Base-by-base conservation (phyloP, 768 basidiomycete genomes). In the Aureoboletus auriporus region DNA sequence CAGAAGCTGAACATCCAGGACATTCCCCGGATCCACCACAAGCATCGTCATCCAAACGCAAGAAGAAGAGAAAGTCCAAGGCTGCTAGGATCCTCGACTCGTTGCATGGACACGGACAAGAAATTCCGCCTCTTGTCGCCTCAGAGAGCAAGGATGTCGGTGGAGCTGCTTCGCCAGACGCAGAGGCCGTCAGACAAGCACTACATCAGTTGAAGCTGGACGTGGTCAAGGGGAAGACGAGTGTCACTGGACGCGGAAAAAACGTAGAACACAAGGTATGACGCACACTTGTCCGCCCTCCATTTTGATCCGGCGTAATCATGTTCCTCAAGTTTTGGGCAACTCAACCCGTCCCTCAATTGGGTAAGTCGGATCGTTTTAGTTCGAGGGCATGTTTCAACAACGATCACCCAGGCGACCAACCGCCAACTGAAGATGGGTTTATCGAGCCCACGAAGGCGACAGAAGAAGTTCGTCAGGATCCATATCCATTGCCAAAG, bases 341-440 rank as follows among this genome's bases (percentile, higher is more conserved):
- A 30, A 98, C 95, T 6, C 96, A 99, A 67, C 96, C 96, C 4
- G 96, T 99, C 7, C 89, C 92, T n/a, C 91, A 93, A 61, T 69
- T 82, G 47, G 88, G 89, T 83, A 60, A 57, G 66, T 23, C 29
- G 39, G 14, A 38, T 46, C 11, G 12, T n/a, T 38, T 16, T 27
- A 9, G 14, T 44, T 28, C 29, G 29, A n/a, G 30, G 6, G 13
- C 39, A 34, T 20, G 13, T 42, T 16, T 54, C 17, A 47, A 52
- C 9, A 42, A n/a, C 42, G 26, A 14, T 52, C 14, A 43, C 20
- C 2, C 28, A 91, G 84, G 82, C 23, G 83, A 88, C 58, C 80
- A 73, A 11, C 72, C 76, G 30, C 79, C 84, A 3, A 54, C 75
- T 13, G 82, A 82, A 51, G 94, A 97, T 64, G 94, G 95, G 4